phyloP scores from a whole-genome alignment of 2,329 filamentous ascomycete species.

The Alternaria brassicae region DNA sequence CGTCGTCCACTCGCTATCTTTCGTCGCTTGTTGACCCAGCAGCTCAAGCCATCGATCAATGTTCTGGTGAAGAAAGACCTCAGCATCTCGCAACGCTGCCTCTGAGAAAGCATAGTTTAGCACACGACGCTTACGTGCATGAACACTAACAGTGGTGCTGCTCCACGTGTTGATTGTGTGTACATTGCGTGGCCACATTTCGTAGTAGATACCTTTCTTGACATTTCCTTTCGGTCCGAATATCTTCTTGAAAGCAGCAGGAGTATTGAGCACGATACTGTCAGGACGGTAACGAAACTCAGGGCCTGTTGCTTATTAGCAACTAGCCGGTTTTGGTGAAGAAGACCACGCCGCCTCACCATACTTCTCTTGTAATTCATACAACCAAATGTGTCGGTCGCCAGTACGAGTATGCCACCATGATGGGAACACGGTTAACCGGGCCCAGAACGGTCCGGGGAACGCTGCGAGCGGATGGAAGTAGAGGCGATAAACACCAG shows the following conservation, averaged over 20 bases:
- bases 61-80: conserved; percentile 47
- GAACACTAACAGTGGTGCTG: conserved; percentile 37
- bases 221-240: conserved; percentile 55
- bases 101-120: conserved; percentile 54
- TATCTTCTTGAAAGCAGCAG: conserved; percentile 55
- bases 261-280: conserved; percentile 75
- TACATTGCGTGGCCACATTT: conserved; percentile 49
- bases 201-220: conserved; percentile 55
- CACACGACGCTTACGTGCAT: conserved; percentile 50
- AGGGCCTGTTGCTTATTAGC: conserved; percentile 6
- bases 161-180: conserved; percentile 49
- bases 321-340: neutral
- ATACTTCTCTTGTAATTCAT: conserved; percentile 73
- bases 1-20: conserved; percentile 18
- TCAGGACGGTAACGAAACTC: conserved; percentile 74
- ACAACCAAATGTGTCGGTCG: conserved; percentile 74
- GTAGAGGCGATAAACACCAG: conserved; percentile 24
- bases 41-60: conserved; percentile 34
- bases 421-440: conserved; percentile 26
- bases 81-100: conserved; percentile 49
- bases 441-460: conserved; percentile 36
- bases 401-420: conserved; percentile 73
- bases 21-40: conserved; percentile 17
- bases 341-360: conserved; percentile 52
- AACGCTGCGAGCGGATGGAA: conserved; percentile 33